phyloP scores from a whole-genome alignment of 1,284 basidiomycete genomes.

The Xerocomus cyaneibrunnescens region DNA sequence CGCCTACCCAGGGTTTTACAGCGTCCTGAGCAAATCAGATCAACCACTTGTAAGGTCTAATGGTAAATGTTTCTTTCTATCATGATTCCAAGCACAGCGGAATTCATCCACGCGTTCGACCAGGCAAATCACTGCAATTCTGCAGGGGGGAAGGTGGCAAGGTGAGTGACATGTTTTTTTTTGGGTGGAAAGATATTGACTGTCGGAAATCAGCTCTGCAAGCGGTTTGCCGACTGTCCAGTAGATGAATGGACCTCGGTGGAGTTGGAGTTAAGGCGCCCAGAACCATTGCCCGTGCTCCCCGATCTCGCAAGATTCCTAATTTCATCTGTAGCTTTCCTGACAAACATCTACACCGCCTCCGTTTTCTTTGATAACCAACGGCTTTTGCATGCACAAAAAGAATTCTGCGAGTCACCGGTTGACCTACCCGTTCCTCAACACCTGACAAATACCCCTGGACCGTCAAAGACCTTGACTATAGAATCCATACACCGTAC shows the following conservation, averaged over 20 bases:
- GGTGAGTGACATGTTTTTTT: not conserved
- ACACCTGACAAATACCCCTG: not conserved
- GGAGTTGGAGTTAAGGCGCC: constrained; percentile 51
- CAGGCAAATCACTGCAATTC: constrained; percentile 44
- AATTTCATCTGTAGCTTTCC: constrained; percentile 90
- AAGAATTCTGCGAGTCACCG: constrained; percentile 32
- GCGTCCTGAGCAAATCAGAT: constrained; percentile 81
- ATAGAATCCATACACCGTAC: constrained; percentile 13
- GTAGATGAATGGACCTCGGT: constrained; percentile 39
- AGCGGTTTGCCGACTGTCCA: constrained; percentile 56
- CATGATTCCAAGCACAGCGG: not conserved
- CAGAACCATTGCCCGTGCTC: constrained; percentile 56
- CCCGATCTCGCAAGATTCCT: constrained; percentile 84
- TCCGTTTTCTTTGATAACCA: constrained; percentile 77
- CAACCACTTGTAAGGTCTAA: constrained; percentile 90
- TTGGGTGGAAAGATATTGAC: constrained; percentile 39
- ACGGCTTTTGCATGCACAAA: constrained; percentile 71
- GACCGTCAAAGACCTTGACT: not conserved
- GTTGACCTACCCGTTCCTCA: not conserved
- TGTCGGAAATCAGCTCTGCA: constrained; percentile 3
- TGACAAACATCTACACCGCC: constrained; percentile 74
- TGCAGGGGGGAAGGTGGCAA: constrained; percentile 71
- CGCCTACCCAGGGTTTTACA: constrained; percentile 62
- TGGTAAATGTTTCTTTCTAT: constrained; percentile 37
- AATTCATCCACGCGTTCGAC: not conserved